Percentiles rank a stretch among this genome's conserved stretches.
Conservation (phyloP, 78 protist species). For the Chrysochromulina tobinii region DNA sequence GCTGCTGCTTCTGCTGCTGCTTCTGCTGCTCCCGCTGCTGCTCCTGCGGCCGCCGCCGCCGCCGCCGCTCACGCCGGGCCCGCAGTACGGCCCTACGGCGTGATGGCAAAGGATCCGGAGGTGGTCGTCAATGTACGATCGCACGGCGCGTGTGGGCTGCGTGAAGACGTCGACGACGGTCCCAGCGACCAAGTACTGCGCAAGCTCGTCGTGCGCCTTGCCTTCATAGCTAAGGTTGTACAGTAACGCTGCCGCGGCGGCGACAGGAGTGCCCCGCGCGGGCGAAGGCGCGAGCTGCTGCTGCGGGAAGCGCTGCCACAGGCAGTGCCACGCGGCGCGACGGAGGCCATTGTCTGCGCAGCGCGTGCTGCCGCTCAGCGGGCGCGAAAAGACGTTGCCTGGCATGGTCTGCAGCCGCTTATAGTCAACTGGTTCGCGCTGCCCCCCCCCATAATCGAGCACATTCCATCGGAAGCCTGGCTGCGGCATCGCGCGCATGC, state of each 20-base stretch:
- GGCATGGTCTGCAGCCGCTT: too few species aligned
- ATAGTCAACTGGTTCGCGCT: too few species aligned
- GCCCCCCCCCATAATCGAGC: background rate
- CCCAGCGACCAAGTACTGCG: background rate
- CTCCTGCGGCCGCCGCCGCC: background rate
- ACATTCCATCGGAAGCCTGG: conserved; percentile 12
- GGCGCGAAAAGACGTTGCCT: background rate
- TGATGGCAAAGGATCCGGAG: background rate
- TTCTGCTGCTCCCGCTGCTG: too few species aligned
- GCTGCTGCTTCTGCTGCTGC: too few species aligned
- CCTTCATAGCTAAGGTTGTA: background rate
- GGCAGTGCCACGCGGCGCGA: background rate
- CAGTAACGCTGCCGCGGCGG: background rate
- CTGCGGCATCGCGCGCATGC: background rate
- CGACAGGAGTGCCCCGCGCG: background rate
- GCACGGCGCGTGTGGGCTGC: background rate
- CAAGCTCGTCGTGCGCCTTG: background rate
- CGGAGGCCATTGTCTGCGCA: background rate
- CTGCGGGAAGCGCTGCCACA: conserved; percentile 11
- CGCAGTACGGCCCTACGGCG: background rate
- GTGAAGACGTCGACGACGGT: background rate
- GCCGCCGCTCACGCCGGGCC: background rate
- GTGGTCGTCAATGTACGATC: background rate
- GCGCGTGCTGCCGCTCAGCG: background rate
- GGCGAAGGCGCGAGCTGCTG: background rate